Conservation (phyloP, 2,329 filamentous ascomycete genomes). For the Alternaria metachromatica region DNA sequence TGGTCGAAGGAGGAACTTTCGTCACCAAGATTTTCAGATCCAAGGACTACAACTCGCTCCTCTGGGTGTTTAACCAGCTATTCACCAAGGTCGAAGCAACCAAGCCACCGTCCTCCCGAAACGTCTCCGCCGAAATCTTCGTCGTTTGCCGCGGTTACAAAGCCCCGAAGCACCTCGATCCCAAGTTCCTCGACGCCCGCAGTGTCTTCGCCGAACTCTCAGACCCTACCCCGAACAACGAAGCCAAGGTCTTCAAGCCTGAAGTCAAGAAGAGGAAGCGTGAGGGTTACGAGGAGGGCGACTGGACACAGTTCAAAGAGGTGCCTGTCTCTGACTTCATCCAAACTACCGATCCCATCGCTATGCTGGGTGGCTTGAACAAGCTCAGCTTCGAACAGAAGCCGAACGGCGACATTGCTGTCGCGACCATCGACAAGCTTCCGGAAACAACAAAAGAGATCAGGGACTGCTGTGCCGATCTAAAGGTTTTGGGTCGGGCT, state of each 20-base stretch:
- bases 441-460: slow-evolving; percentile 69
- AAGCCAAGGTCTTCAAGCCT: slow-evolving; percentile 97
- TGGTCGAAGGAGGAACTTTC: slow-evolving; percentile 79
- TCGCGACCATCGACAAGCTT: slow-evolving; percentile 84
- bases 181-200: slow-evolving; percentile 86
- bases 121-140: slow-evolving; percentile 98
- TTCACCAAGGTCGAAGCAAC: slow-evolving; percentile 96
- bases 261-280: slow-evolving; percentile 97
- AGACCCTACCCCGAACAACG: slow-evolving; percentile 87
- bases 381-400: slow-evolving; percentile 81
- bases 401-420: slow-evolving; percentile 78
- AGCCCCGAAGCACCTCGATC: slow-evolving; percentile 90
- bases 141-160: slow-evolving; percentile 96
- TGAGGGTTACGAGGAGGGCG: slow-evolving; percentile 96
- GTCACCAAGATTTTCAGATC: slow-evolving; percentile 98
- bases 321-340: slow-evolving; percentile 90
- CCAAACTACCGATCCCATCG: slow-evolving; percentile 89
- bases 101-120: slow-evolving; percentile 93
- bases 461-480: slow-evolving; percentile 66
- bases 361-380: slow-evolving; percentile 86
- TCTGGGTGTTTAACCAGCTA: slow-evolving; percentile 98
- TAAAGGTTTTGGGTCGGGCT: slow-evolving; percentile 90
- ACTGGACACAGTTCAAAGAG: slow-evolving; percentile 92
- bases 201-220: slow-evolving; percentile 93
- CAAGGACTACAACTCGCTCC: slow-evolving; percentile 92